Conservation (phyloP, 1,284 basidiomycete species). For the Prillingera fragicola region DNA sequence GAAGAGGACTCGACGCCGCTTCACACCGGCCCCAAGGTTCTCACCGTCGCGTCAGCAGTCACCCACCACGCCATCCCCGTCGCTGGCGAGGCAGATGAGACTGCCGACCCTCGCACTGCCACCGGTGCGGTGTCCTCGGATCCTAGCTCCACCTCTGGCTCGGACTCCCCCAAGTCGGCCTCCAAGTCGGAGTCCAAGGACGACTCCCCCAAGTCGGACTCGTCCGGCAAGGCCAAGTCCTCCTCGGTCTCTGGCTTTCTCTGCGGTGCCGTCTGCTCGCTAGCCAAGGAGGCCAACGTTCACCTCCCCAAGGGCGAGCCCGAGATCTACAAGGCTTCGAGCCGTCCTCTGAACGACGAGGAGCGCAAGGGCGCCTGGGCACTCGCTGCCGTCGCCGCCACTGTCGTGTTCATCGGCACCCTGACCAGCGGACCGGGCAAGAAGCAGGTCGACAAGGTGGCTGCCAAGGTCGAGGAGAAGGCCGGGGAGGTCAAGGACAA, state of each 20-base stretch:
- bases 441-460: slow-evolving; percentile 20
- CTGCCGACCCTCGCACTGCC: slow-evolving; percentile 30
- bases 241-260: too few relatives aligned
- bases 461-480: too few relatives aligned
- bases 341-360: slow-evolving; percentile 53
- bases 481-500: too few relatives aligned
- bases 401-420: slow-evolving; percentile 55
- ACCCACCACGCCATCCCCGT: slow-evolving; percentile 63
- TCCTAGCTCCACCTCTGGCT: too few relatives aligned
- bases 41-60: slow-evolving; percentile 63
- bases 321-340: slow-evolving; percentile 43
- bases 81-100: slow-evolving; percentile 55
- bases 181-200: too few relatives aligned
- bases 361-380: slow-evolving; percentile 56
- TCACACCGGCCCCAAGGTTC: slow-evolving; percentile 59
- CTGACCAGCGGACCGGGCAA: slow-evolving; percentile 43
- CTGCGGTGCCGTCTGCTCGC: too few relatives aligned
- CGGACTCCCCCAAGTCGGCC: too few relatives aligned
- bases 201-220: too few relatives aligned
- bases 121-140: too few relatives aligned
- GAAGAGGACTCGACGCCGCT: slow-evolving; percentile 8
- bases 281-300: background rate
- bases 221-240: too few relatives aligned
- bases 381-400: slow-evolving; percentile 54
- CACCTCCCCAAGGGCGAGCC: slow-evolving; percentile 13